phyloP scores from a whole-genome alignment of 306 rosid genomes.

The Corylus americana region DNA sequence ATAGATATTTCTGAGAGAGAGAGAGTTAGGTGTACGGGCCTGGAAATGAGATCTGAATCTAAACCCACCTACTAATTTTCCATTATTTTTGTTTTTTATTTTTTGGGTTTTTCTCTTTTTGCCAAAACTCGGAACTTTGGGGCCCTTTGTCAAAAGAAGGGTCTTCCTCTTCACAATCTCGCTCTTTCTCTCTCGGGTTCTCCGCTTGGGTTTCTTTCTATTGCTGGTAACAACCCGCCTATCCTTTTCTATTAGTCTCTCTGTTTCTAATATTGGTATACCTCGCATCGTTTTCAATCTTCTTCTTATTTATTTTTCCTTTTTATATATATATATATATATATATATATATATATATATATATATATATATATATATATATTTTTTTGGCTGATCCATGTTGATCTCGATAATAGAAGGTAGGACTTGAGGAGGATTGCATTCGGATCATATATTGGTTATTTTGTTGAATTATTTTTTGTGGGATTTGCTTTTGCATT shows the following conservation, averaged over 20 bases:
- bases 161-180: slow-evolving; percentile 30
- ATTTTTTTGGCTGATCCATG: slow-evolving; percentile 20
- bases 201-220: slow-evolving; percentile 23
- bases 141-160: slow-evolving; percentile 49
- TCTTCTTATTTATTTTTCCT: slow-evolving; percentile 5
- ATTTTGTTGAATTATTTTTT: slow-evolving; percentile 12
- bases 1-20: slow-evolving; percentile 3
- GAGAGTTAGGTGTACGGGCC: not conserved
- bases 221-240: slow-evolving; percentile 38
- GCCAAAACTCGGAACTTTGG: slow-evolving; percentile 37
- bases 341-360: too few relatives aligned
- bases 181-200: not conserved
- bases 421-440: not conserved
- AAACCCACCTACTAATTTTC: slow-evolving; percentile 37
- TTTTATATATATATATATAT: not conserved
- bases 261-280: slow-evolving; percentile 22
- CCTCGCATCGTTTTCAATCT: not conserved
- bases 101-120: slow-evolving; percentile 18
- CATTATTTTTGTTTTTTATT: not conserved
- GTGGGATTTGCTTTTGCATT: slow-evolving; percentile 35
- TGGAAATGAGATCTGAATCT: slow-evolving; percentile 47
- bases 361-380: too few relatives aligned
- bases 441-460: slow-evolving; percentile 17
- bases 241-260: not conserved
- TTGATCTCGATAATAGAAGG: slow-evolving; percentile 23